Base-by-base conservation (phyloP, 2,329 filamentous ascomycete genomes). In the Hymenoscyphus salicellus region DNA sequence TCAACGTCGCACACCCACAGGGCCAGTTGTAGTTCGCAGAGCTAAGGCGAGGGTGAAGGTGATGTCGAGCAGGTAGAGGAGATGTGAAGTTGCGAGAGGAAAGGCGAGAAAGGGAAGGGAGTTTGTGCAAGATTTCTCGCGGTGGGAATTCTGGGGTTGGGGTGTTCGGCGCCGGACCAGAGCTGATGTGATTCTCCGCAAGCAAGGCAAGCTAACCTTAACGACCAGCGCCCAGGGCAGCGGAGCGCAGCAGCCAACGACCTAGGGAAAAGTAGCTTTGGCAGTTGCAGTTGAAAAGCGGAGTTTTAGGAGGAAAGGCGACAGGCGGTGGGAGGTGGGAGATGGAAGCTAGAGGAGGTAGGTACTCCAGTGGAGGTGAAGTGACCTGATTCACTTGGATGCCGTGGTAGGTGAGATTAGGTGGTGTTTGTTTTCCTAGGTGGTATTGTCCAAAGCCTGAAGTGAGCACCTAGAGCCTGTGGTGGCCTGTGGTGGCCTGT, bases 141-240 rank as follows among this genome's bases (percentile, higher is more conserved):
- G 23, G 46, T 52, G 46, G 46, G n/a, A 52, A 26, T 3, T 23
- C 23, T 52, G 46, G 46, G 46, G 46, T 49, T 49, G 46, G 46
- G 46, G n/a, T 52, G 23, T 20, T 30, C 28, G 28, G 28, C 28
- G 46, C 46, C 46, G 46, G 46, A 52, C 46, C 10, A 52, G 46
- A 52, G 46, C 46, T 52, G 26, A 23, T 52, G 46, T 52, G 46
- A 26, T 52, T 52, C 46, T 52, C 46, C 46, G 46, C 46, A 52
- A 43, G 41, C 16, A 30, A 30, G 28, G 28, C 28, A 30, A 17
- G 36, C 36, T 38, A 38, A 14, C 36, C 14, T 38, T 14, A 38
- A 38, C 36, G 11, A 38, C 36, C 14, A 20, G 20, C 8, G 38
- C 10, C 16, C 38, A 43, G 41, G 4, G 41, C 41, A 43, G 41